A percentile compares a stretch with the other conserved stretches of the same genome.
These are phyloP conservation scores for Calonectria naviculata DNA, from an alignment of 2,329 filamentous ascomycete genomes.

Conservation along the genomic window DNA sequence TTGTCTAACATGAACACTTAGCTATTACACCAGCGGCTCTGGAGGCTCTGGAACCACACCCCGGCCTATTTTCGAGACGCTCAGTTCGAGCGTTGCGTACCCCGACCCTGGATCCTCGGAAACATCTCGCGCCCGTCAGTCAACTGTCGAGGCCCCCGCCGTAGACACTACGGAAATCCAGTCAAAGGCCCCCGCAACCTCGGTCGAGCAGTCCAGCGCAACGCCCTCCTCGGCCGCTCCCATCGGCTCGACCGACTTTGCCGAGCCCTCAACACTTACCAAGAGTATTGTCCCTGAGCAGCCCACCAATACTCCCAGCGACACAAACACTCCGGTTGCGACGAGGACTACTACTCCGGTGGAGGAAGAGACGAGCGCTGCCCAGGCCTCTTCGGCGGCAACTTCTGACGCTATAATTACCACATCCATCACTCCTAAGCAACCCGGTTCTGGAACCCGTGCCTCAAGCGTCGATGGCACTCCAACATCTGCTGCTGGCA, in stretches of 20 bases:
- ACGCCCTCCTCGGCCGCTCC: not conserved
- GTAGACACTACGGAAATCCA: not conserved
- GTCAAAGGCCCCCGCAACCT: not conserved
- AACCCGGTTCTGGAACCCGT: not conserved
- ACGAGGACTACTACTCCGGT: not conserved
- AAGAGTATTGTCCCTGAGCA: constrained; percentile 4
- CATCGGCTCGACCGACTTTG: constrained; percentile 4
- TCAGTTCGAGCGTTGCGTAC: constrained; percentile 31
- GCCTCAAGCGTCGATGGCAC: not conserved
- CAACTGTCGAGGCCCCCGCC: constrained; percentile 34
- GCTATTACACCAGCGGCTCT: constrained; percentile 19
- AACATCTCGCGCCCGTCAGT: not conserved
- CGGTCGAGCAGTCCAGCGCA: not conserved
- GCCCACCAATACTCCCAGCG: constrained; percentile 2
- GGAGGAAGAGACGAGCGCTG: constrained; percentile 8
- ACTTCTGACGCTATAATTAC: not conserved
- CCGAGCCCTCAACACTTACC: constrained; percentile 9
- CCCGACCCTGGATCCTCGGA: constrained; percentile 29
- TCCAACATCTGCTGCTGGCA: constrained; percentile 6
- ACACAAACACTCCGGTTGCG: not conserved
- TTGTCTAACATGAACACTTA: constrained; percentile 26
- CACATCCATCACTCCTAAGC: not conserved
- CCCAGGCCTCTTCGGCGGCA: constrained; percentile 18
- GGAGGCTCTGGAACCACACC: constrained; percentile 31
- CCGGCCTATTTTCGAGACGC: constrained; percentile 38